A percentile compares a stretch with the other conserved stretches of the same genome.
These are phyloP conservation scores for Blastobotrys apis DNA, from an alignment of 1,139 yeast genomes.

Conservation along the genomic window DNA sequence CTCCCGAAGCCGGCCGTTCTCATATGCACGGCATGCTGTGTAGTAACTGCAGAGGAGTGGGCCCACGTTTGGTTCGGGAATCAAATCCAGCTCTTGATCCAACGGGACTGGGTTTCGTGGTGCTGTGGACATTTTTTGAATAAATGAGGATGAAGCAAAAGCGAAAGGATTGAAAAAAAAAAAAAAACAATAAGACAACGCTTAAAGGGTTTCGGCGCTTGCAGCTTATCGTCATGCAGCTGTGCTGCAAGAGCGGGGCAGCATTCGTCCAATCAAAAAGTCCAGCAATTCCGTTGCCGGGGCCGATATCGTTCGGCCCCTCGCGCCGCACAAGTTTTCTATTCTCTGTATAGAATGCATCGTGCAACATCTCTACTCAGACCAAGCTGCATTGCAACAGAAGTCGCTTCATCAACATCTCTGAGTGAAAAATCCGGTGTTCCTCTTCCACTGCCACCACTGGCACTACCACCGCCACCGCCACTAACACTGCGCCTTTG, in stretches of 20 bases:
- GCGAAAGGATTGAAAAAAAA: no score
- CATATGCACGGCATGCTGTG: neutral
- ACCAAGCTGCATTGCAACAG: constrained; percentile 3
- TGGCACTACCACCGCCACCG: neutral
- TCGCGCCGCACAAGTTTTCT: no score
- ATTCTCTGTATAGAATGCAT: constrained; percentile 3
- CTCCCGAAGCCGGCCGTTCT: no score
- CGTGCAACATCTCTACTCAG: neutral
- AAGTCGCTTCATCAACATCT: neutral
- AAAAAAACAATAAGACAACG: no score
- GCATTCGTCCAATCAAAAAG: neutral
- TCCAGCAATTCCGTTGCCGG: no score
- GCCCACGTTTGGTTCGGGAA: neutral
- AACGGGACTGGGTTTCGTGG: no score
- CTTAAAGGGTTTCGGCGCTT: no score
- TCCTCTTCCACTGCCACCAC: neutral
- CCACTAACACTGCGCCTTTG: neutral
- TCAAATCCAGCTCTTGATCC: neutral
- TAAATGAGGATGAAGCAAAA: no score
- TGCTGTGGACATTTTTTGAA: no score
- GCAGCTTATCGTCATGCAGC: no score
- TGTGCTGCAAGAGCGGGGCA: no score
- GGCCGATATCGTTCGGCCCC: no score
- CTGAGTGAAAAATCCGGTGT: neutral
- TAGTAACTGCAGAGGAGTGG: neutral